Conservation (phyloP, 2,329 filamentous ascomycete genomes). For the Fusarium caatingaense region DNA sequence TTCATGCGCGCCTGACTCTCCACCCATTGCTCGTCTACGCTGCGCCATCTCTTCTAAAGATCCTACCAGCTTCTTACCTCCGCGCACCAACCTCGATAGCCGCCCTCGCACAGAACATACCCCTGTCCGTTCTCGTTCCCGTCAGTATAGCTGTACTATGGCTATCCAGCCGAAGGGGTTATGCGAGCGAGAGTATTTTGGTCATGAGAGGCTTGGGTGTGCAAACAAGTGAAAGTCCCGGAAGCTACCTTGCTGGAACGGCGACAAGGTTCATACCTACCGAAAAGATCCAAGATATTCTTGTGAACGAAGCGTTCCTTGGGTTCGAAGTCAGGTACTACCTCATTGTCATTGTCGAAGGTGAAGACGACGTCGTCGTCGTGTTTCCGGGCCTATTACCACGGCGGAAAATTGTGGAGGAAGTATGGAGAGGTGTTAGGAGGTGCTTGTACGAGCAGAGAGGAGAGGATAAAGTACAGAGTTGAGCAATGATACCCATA, state of each 20-base stretch:
- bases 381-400: constrained; percentile 90
- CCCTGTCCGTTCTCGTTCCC: constrained; percentile 56
- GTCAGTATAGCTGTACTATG: constrained; percentile 55
- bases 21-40: constrained; percentile 46
- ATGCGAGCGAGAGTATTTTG: constrained; percentile 83
- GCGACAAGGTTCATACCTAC: constrained; percentile 81
- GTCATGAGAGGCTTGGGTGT: constrained; percentile 90
- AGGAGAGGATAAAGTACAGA: constrained; percentile 48
- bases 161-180: constrained; percentile 58
- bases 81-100: constrained; percentile 52
- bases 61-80: constrained; percentile 32
- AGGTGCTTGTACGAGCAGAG: constrained; percentile 77
- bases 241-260: constrained; percentile 67
- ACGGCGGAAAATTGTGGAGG: constrained; percentile 78
- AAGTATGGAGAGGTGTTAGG: constrained; percentile 88
- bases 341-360: constrained; percentile 88
- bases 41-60: constrained; percentile 20
- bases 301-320: constrained; percentile 94
- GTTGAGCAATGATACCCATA: constrained; percentile 19
- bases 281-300: constrained; percentile 89
- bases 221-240: constrained; percentile 77
- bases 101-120: constrained; percentile 50
- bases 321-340: constrained; percentile 94
- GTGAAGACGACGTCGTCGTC: constrained; percentile 89
- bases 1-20: constrained; percentile 61